These are phyloP conservation scores for Helotiales sp. DNA, from an alignment of 2,329 filamentous ascomycete species.

Conservation along the genomic window DNA sequence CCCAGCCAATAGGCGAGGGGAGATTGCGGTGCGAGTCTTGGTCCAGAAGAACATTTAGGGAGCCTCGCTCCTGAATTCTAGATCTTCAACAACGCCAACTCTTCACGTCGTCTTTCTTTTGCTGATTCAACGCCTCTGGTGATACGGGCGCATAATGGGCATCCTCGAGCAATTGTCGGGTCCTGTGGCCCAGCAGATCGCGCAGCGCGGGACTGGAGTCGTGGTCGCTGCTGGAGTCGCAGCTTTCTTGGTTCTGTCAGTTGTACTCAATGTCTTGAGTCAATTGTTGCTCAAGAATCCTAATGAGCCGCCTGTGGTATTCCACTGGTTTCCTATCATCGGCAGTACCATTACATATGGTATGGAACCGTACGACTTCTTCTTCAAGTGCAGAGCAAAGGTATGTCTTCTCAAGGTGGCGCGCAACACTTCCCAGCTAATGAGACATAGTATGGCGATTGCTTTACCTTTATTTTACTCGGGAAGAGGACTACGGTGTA, in stretches of 20 bases:
- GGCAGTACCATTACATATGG: constrained; percentile 93
- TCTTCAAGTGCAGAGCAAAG: constrained; percentile 71
- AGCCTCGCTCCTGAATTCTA: neutral
- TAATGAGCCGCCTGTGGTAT: constrained; percentile 78
- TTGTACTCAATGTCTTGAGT: constrained; percentile 75
- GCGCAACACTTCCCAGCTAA: constrained; percentile 17
- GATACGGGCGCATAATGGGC: constrained; percentile 27
- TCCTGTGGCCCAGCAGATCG: constrained; percentile 30
- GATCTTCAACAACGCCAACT: constrained; percentile 1
- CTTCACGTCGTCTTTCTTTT: neutral
- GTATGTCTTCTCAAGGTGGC: constrained; percentile 50
- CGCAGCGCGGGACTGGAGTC: constrained; percentile 30
- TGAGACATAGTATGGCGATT: constrained; percentile 70
- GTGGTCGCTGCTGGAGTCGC: constrained; percentile 28
- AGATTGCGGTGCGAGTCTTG: constrained; percentile 9
- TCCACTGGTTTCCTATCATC: constrained; percentile 79
- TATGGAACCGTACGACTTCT: constrained; percentile 91
- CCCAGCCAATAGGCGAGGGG: constrained; percentile 18
- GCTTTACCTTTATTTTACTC: constrained; percentile 86
- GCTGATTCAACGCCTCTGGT: neutral
- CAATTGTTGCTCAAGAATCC: constrained; percentile 82
- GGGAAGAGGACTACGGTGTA: constrained; percentile 89
- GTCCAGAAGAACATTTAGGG: constrained; percentile 11
- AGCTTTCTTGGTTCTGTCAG: constrained; percentile 50
- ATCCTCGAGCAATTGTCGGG: constrained; percentile 31